Evolutionary conservation across 2,329 filamentous ascomycete genomes (phyloP), one percentile per base, ranked within the genome.

Genomic region (Podosphaera fusca): DNA sequence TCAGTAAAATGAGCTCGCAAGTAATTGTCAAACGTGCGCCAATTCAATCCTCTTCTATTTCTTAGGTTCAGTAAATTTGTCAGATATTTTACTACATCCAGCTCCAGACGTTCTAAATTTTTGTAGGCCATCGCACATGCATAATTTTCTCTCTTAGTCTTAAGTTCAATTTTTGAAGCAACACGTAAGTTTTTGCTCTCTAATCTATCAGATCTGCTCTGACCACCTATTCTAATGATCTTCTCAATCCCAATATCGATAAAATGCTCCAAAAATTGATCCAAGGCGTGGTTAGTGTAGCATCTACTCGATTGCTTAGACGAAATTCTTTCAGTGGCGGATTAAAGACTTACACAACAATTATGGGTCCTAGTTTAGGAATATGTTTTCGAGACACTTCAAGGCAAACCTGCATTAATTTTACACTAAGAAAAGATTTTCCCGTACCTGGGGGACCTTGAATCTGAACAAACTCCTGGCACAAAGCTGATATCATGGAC

Each of bases 281-380:
- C 65, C 14, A 67, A 61, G 57, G 65, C 65, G 62, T 67, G 65
- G 67, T 66, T 66, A 10, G 64, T 66, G 54, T 65, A 65, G 56
- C 62, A 66, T 12, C 50, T 52, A 52, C n/a, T 3, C 2, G 4
- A 2, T n/a, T 34, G 7, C 8, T 52, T 52, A 35, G 33, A n/a
- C 14, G 71, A 70, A 33, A 78, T 21, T 6, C 33, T 21, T 42
- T 40, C 21, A 45, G 45, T 2, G 10, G 4, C 38, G 2, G 31
- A 21, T 33, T 35, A 1, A 12, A 29, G 3, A 56, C 55, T 49
- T 36, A 56, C 55, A 56, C 55, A 33, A 56, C 55, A 47, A 56
- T 49, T 10, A 56, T 49, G 29, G 55, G 55, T 4, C 55, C 55
- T 10, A 56, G 54, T 4, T 55, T 29, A 47, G 21, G 21, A 30